Evolutionary conservation across 2,329 filamentous ascomycete genomes (phyloP).

Genomic region (Furcasterigmium sp.): DNA sequence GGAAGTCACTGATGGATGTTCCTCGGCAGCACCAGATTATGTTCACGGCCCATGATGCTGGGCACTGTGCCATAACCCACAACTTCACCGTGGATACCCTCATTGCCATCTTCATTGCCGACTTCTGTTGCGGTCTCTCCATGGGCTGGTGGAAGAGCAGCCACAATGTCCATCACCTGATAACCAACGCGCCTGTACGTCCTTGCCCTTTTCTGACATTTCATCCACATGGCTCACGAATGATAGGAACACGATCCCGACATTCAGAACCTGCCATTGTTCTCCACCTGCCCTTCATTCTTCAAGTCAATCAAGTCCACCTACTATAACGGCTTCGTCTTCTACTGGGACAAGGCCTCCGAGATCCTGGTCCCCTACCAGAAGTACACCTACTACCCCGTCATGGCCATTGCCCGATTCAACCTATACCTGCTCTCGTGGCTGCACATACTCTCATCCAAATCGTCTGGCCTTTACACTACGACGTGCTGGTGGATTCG

Average conservation of each 20-base stretch:
- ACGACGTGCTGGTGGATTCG: slow-evolving; percentile 62
- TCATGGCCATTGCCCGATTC: slow-evolving; percentile 65
- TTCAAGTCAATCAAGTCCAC: slow-evolving; percentile 58
- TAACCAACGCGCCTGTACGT: slow-evolving; percentile 55
- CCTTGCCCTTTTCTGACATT: neutral
- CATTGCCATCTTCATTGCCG: slow-evolving; percentile 57
- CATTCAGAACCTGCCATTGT: slow-evolving; percentile 63
- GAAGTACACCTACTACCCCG: slow-evolving; percentile 62
- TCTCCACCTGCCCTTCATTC: slow-evolving; percentile 62
- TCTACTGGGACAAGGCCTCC: slow-evolving; percentile 57
- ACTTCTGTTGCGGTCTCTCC: slow-evolving; percentile 60
- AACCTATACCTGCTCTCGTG: slow-evolving; percentile 66
- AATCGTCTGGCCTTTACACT: slow-evolving; percentile 49
- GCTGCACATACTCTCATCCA: slow-evolving; percentile 54
- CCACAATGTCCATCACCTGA: slow-evolving; percentile 63
- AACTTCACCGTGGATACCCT: slow-evolving; percentile 53
- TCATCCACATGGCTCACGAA: slow-evolving; percentile 8
- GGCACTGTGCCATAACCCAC: slow-evolving; percentile 57
- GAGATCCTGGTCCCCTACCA: slow-evolving; percentile 57
- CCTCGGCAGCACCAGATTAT: slow-evolving; percentile 56
- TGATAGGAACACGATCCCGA: slow-evolving; percentile 49
- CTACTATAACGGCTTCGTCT: slow-evolving; percentile 58
- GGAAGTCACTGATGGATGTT: slow-evolving; percentile 3
- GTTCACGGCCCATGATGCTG: slow-evolving; percentile 63
- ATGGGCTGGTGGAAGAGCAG: slow-evolving; percentile 68